Conservation (phyloP, 225 moss, liverwort and hornwort genomes). For the Physcomitrium patens region DNA sequence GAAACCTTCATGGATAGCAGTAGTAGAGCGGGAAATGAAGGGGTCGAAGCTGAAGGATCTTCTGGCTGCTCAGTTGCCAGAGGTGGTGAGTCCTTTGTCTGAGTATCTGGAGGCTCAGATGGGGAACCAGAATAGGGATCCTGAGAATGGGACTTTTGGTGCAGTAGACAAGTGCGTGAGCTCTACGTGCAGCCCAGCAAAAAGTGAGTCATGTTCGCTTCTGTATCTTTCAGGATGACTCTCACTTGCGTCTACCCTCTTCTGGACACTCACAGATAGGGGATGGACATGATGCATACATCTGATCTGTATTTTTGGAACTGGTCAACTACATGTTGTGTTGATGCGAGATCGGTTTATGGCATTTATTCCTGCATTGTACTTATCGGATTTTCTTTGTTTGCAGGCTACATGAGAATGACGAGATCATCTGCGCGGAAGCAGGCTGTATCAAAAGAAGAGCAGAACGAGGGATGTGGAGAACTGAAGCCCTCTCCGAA, state of each 20-base stretch:
- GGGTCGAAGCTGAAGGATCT: constrained; percentile 55
- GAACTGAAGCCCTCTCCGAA: constrained; percentile 29
- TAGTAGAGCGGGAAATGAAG: constrained; percentile 64
- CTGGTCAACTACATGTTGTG: rapidly evolving
- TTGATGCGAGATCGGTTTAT: background rate
- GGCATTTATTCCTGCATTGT: background rate
- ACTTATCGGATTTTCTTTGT: background rate
- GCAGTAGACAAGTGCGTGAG: constrained; percentile 28
- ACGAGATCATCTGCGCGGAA: constrained; percentile 39
- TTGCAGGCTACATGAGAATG: constrained; percentile 44
- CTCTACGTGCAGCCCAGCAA: constrained; percentile 27
- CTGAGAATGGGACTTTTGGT: constrained; percentile 6
- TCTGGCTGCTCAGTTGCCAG: constrained; percentile 38
- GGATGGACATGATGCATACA: no score
- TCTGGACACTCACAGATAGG: no score
- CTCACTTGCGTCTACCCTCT: background rate
- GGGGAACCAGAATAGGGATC: constrained; percentile 39
- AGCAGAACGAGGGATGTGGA: constrained; percentile 6
- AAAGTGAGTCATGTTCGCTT: constrained; percentile 22
- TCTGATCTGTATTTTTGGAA: no score
- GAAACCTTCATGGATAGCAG: constrained; percentile 57
- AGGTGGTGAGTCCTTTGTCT: constrained; percentile 49
- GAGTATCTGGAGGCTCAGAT: constrained; percentile 52
- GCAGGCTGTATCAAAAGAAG: constrained; percentile 18
- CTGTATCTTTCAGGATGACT: background rate